phyloP scores from a whole-genome alignment of 2,329 filamentous ascomycete species.

The Aureobasidium mangrovei region DNA sequence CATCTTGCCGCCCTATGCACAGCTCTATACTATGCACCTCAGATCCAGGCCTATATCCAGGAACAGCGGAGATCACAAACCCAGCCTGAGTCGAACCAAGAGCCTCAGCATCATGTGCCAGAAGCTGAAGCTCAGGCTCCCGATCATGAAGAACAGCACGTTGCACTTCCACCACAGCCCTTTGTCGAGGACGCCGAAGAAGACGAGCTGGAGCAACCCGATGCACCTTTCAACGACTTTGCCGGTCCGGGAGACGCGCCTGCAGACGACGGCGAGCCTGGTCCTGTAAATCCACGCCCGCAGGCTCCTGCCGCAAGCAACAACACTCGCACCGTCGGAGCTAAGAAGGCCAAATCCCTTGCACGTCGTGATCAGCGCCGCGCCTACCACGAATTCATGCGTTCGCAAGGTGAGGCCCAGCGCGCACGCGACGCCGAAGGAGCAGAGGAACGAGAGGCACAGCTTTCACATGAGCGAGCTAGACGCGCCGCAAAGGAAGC shows the following conservation, averaged over 20 bases:
- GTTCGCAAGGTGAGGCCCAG: conserved; percentile 39
- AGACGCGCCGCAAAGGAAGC: conserved; percentile 35
- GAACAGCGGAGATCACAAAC: background rate
- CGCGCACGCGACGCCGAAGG: conserved; percentile 34
- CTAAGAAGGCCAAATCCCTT: conserved; percentile 42
- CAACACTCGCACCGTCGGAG: conserved; percentile 30
- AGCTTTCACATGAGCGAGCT: conserved; percentile 32
- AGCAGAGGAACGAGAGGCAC: conserved; percentile 37
- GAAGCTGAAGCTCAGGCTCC: background rate
- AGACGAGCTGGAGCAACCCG: conserved; percentile 10
- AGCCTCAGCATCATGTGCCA: conserved; percentile 9
- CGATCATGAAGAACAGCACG: background rate
- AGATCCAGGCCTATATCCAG: conserved; percentile 33
- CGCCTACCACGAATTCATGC: conserved; percentile 42
- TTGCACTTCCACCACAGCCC: background rate
- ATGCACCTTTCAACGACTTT: background rate
- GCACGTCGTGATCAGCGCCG: conserved; percentile 35
- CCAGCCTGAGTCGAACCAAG: background rate
- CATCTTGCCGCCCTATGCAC: conserved; percentile 37
- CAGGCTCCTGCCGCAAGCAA: conserved; percentile 9
- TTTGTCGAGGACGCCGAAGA: conserved; percentile 13
- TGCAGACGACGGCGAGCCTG: conserved; percentile 21
- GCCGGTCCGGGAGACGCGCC: background rate
- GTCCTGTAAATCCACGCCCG: conserved; percentile 26
- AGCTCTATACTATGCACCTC: conserved; percentile 40